These are phyloP conservation scores for Fusarium secorum DNA, from an alignment of 2,329 filamentous ascomycete genomes.

Conservation along the genomic window DNA sequence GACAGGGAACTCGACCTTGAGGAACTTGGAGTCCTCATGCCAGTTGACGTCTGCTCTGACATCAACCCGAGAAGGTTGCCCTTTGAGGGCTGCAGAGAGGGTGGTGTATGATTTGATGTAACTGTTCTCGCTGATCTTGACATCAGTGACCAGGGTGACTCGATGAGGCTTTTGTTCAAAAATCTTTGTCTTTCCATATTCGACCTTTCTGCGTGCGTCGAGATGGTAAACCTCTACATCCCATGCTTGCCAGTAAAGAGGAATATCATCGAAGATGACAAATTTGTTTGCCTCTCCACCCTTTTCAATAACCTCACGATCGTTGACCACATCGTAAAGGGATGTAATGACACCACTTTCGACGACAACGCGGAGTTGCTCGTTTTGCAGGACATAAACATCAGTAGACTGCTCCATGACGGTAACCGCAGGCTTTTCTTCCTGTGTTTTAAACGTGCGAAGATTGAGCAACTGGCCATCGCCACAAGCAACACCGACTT, in stretches of 20 bases:
- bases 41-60: slow-evolving; percentile 90
- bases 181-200: slow-evolving; percentile 73
- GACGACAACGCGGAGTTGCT: slow-evolving; percentile 76
- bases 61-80: slow-evolving; percentile 71
- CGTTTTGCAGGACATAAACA: slow-evolving; percentile 81
- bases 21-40: slow-evolving; percentile 96
- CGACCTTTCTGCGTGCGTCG: slow-evolving; percentile 80
- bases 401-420: slow-evolving; percentile 62
- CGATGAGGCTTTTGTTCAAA: slow-evolving; percentile 75
- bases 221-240: slow-evolving; percentile 98
- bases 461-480: slow-evolving; percentile 61
- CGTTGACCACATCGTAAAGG: slow-evolving; percentile 75
- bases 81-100: slow-evolving; percentile 72
- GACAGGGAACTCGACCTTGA: slow-evolving; percentile 98
- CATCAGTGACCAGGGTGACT: slow-evolving; percentile 83
- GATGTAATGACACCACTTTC: slow-evolving; percentile 82
- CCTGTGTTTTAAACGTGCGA: slow-evolving; percentile 56
- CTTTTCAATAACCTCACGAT: slow-evolving; percentile 79
- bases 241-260: slow-evolving; percentile 97
- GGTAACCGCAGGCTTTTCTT: slow-evolving; percentile 58
- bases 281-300: slow-evolving; percentile 86
- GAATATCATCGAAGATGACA: slow-evolving; percentile 96
- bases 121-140: slow-evolving; percentile 85
- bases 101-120: slow-evolving; percentile 88
- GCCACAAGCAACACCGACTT: slow-evolving; percentile 64